Percentiles rank a stretch among this genome's conserved stretches.
Conservation (phyloP, 129 eudicot species). For the Rutidosis leptorrhynchoides region DNA sequence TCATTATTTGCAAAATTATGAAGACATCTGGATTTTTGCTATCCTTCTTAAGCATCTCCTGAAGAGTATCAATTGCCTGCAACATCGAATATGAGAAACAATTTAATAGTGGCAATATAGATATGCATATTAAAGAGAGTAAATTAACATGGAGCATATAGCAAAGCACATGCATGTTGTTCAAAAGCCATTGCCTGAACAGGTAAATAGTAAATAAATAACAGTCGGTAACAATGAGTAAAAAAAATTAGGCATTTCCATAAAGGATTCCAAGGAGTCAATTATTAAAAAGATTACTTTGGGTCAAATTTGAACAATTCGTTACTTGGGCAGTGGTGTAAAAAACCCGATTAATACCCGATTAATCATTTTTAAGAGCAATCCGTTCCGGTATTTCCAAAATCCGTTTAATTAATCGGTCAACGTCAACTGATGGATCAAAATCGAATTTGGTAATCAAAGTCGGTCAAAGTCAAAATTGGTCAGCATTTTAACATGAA, state of each 20-base stretch:
- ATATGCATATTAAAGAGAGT: not conserved
- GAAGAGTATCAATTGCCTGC: slow-evolving; percentile 67
- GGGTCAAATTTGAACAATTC: too few species aligned
- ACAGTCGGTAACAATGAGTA: not conserved
- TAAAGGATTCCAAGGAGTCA: slow-evolving; percentile 1
- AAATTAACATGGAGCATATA: not conserved
- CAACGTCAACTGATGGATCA: too few species aligned
- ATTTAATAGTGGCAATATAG: not conserved
- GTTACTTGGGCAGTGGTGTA: too few species aligned
- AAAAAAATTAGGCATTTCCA: not conserved
- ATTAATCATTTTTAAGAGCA: too few species aligned
- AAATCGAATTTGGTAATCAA: too few species aligned
- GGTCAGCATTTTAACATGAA: too few species aligned
- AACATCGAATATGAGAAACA: slow-evolving; percentile 19
- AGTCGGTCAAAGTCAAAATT: too few species aligned
- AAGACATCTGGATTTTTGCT: slow-evolving; percentile 49
- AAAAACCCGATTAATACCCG: too few species aligned
- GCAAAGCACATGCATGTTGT: slow-evolving; percentile 14
- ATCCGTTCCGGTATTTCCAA: too few species aligned
- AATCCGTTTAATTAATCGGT: too few species aligned
- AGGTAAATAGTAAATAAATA: not conserved
- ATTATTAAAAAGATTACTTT: too few species aligned
- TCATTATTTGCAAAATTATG: slow-evolving; percentile 60
- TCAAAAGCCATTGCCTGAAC: slow-evolving; percentile 7
- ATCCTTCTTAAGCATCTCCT: slow-evolving; percentile 63